A percentile compares a stretch with the other conserved stretches of the same genome.
phyloP scores from a whole-genome alignment of 1,284 basidiomycete genomes.

The Gomphus bonarii region DNA sequence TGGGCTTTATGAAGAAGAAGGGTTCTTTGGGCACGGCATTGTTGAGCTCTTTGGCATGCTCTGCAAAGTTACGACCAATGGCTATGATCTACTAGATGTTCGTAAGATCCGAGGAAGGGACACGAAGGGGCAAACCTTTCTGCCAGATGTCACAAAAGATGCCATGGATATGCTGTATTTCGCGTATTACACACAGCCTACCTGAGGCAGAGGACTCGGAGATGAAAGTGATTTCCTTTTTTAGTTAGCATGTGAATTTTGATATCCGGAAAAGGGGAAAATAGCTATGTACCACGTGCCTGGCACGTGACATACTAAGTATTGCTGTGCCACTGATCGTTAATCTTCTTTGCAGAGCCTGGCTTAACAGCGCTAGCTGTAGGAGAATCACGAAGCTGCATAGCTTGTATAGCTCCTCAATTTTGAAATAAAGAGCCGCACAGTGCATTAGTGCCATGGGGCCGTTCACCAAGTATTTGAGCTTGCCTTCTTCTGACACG shows the following conservation, averaged over 20 bases:
- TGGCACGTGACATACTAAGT: neutral
- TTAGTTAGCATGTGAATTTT: too few species aligned
- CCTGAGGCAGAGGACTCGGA: too few species aligned
- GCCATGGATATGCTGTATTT: slow-evolving; percentile 22
- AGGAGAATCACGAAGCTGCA: neutral
- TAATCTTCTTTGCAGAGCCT: too few species aligned
- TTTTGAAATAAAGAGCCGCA: too few species aligned
- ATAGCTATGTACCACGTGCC: too few species aligned
- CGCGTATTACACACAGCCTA: too few species aligned
- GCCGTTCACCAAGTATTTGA: too few species aligned
- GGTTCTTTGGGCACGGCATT: slow-evolving; percentile 90
- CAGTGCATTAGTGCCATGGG: too few species aligned
- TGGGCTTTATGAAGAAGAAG: slow-evolving; percentile 98
- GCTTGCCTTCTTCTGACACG: neutral
- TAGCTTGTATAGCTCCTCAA: neutral
- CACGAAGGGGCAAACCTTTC: slow-evolving; percentile 26
- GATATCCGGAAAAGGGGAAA: too few species aligned
- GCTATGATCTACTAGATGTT: slow-evolving; percentile 61
- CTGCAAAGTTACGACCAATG: slow-evolving; percentile 78
- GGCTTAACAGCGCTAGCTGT: too few species aligned
- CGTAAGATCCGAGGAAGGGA: neutral
- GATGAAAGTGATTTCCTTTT: too few species aligned
- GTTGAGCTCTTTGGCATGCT: slow-evolving; percentile 87
- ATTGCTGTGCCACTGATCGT: too few species aligned
- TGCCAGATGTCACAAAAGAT: slow-evolving; percentile 38